phyloP scores from a whole-genome alignment of 352 stramenopile species.

The Pythium sukuiense region DNA sequence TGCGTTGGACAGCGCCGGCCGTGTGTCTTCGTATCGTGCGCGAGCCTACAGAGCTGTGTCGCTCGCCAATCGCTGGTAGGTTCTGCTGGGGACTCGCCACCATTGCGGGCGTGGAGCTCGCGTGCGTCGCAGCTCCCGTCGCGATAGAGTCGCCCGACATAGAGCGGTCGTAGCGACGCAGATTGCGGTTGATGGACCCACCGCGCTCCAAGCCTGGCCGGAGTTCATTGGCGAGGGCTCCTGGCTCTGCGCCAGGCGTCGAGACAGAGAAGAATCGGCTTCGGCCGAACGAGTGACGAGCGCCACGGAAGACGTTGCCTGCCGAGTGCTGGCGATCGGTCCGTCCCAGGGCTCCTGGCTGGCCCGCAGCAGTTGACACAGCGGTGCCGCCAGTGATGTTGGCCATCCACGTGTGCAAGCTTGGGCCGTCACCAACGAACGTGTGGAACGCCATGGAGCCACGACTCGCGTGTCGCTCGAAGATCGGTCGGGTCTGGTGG shows the following conservation, averaged over 20 bases:
- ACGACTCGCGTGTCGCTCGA: conserved; percentile 83
- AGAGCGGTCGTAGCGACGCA: conserved; percentile 17
- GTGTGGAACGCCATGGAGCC: conserved; percentile 80
- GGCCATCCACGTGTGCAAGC: conserved; percentile 9
- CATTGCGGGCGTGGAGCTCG: not conserved
- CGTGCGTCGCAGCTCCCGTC: not conserved
- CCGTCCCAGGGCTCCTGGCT: not conserved
- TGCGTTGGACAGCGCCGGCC: conserved; percentile 6
- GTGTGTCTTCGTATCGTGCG: conserved; percentile 13
- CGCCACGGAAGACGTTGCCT: conserved; percentile 67
- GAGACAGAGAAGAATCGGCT: conserved; percentile 52
- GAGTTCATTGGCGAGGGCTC: not conserved
- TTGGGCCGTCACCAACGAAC: conserved; percentile 33
- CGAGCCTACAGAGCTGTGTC: conserved; percentile 6
- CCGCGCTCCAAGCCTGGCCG: not conserved
- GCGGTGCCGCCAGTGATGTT: not conserved
- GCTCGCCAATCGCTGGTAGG: conserved; percentile 1
- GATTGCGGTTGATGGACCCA: conserved; percentile 18
- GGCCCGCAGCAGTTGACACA: not conserved
- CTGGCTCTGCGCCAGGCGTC: not conserved
- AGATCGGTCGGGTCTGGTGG: conserved; percentile 53
- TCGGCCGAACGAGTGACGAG: conserved; percentile 53
- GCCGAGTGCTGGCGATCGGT: conserved; percentile 36
- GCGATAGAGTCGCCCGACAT: conserved; percentile 17
- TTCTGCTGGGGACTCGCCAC: conserved; percentile 4